Evolutionary conservation across 805 yeast species (phyloP), one percentile per base, ranked within the genome.

Genomic region (Candida easanensis): DNA sequence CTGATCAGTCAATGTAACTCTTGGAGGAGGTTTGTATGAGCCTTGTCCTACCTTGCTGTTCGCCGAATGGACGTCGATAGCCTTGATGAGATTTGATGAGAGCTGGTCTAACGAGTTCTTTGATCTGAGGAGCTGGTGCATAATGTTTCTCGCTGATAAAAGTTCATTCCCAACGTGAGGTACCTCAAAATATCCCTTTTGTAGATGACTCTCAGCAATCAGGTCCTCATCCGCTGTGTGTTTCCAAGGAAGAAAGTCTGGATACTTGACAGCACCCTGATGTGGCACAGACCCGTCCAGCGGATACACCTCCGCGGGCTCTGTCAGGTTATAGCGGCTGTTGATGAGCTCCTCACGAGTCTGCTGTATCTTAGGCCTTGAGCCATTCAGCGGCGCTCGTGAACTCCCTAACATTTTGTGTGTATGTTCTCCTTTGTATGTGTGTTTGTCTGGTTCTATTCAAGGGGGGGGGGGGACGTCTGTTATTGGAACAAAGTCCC

Each of bases 1-100:
- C 57, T 82, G 84, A 46, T 90, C 96, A 0, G 97, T 90, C 23
- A 91, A 63, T 0, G 97, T 91, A 21, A 91, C 96, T 49, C 97
- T 70, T 11, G 95, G 90, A 1, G 96, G 96, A 5, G 91, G 86
- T 49, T 78, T 82, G 65, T 80, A 87, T 5, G 79, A 70, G 3
- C 82, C 68, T 10, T 74, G 64, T 3, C 65, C 60, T 13, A 80
- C 66, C 34, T 70, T 66, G 53, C 74, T 76, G 44, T 69, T 59
- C 18, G 66, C 58, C 21, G 71, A 66, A 27, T 83, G 68, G 33
- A 68, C 62, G n/a, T 68, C 65, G 52, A 79, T 66, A 4, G 84
- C 70, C 40, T 65, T 65, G 38, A 73, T 60, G 52, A 80, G 64
- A 41, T 74, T 70, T 34, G 65, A 58, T 3, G 77, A 70, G 9